Percentiles rank a stretch among this genome's conserved stretches.
phyloP scores from a whole-genome alignment of 345 rosid species.

The Boechera retrofracta region DNA sequence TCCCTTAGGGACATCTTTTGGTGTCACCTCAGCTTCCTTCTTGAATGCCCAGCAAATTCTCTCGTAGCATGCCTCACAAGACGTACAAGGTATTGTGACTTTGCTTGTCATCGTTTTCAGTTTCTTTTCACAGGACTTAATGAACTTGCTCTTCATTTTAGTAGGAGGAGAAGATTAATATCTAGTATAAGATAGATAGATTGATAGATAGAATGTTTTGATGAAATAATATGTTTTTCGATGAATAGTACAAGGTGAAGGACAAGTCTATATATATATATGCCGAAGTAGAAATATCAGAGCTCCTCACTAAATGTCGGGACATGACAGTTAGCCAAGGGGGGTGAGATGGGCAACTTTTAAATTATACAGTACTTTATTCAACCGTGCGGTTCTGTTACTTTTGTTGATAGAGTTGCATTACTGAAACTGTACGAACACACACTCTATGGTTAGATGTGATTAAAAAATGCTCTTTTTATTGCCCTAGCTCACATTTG shows the following conservation, averaged over 20 bases:
- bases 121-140: constrained; percentile 55
- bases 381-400: constrained; percentile 51
- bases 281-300: constrained; percentile 34
- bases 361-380: constrained; percentile 32
- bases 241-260: constrained; percentile 41
- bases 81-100: constrained; percentile 54
- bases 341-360: constrained; percentile 39
- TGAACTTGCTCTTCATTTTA: constrained; percentile 53
- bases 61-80: constrained; percentile 54
- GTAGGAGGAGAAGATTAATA: not conserved
- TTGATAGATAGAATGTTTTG: constrained; percentile 27
- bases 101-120: constrained; percentile 59
- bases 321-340: constrained; percentile 53
- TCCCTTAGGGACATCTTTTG: constrained; percentile 86
- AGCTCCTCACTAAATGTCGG: constrained; percentile 55
- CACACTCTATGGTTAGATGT: constrained; percentile 34
- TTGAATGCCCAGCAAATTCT: constrained; percentile 54
- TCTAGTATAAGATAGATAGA: constrained; percentile 14
- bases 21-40: constrained; percentile 56
- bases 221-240: constrained; percentile 26
- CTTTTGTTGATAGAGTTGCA: constrained; percentile 28
- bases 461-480: not conserved
- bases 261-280: constrained; percentile 50
- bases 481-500: constrained; percentile 13
- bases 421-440: constrained; percentile 68